Evolutionary conservation across 768 basidiomycete genomes (phyloP).

Genomic region (Hypholoma fasciculare): DNA sequence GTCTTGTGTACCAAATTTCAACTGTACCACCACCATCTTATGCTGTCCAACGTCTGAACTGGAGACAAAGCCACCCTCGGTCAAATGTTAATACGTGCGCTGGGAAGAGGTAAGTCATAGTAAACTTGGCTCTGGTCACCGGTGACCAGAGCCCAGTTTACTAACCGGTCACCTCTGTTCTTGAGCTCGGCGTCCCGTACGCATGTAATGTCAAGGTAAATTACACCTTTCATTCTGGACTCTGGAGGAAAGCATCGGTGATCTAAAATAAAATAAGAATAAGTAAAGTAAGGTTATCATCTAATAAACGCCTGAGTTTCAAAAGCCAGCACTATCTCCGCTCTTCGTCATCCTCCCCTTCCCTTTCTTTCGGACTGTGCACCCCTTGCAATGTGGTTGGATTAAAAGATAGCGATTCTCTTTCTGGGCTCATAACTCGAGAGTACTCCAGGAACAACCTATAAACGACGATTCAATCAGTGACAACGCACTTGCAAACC

Average conservation of each 20-base stretch:
- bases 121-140: too few species aligned
- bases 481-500: background rate
- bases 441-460: conserved; percentile 38
- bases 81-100: too few species aligned
- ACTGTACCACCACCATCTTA: background rate
- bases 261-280: too few species aligned
- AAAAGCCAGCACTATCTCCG: too few species aligned
- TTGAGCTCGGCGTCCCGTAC: too few species aligned
- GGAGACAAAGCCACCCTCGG: background rate
- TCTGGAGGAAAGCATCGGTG: background rate
- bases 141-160: too few species aligned
- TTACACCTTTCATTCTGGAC: too few species aligned
- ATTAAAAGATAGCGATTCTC: conserved; percentile 4
- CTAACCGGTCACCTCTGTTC: too few species aligned
- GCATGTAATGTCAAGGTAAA: too few species aligned
- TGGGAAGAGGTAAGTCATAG: background rate
- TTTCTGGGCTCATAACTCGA: conserved; percentile 44
- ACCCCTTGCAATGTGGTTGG: background rate
- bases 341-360: background rate
- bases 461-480: background rate
- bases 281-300: too few species aligned
- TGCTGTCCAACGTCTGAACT: background rate
- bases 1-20: background rate
- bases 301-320: too few species aligned
- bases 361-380: background rate